A percentile compares a stretch with the other conserved stretches of the same genome.
Conservation (phyloP, 1,139 yeast species). For the Zygoascus hellenicus region DNA sequence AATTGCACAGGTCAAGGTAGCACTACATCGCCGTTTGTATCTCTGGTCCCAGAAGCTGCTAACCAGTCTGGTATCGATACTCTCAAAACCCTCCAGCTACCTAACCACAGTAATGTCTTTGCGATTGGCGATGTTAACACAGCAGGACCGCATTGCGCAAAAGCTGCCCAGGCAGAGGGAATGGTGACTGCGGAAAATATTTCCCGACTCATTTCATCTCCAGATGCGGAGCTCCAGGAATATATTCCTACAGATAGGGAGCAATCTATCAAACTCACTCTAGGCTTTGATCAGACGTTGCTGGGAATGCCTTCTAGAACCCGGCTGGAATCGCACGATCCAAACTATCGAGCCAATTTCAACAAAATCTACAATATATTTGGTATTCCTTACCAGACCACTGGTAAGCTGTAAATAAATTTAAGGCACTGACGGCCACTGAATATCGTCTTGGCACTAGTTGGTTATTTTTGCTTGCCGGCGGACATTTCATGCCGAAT, state of each 20-base stretch:
- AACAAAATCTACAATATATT: slow-evolving; percentile 2
- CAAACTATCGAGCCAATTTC: slow-evolving; percentile 2
- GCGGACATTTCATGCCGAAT: too few species aligned
- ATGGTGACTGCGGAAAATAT: slow-evolving; percentile 16
- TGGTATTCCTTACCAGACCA: background rate
- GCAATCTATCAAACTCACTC: slow-evolving; percentile 15
- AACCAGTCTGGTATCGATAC: slow-evolving; percentile 17
- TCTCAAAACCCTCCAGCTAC: slow-evolving; percentile 18
- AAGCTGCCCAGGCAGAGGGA: slow-evolving; percentile 18
- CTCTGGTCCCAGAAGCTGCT: slow-evolving; percentile 3
- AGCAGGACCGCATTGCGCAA: slow-evolving; percentile 19
- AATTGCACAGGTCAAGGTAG: slow-evolving; percentile 18
- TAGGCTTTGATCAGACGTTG: slow-evolving; percentile 14
- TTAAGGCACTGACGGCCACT: too few species aligned
- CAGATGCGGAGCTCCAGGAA: background rate
- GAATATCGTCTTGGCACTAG: too few species aligned
- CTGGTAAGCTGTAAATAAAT: background rate
- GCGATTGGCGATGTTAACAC: slow-evolving; percentile 23
- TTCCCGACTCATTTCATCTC: slow-evolving; percentile 10
- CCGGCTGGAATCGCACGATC: background rate
- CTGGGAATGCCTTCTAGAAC: slow-evolving; percentile 1
- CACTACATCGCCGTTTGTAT: slow-evolving; percentile 12
- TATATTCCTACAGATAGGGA: slow-evolving; percentile 16
- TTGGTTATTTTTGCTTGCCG: too few species aligned
- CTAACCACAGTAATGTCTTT: slow-evolving; percentile 15